Base-by-base conservation (phyloP, 192 early-diverging fungal genomes). In the Geranomyces michiganensis region DNA sequence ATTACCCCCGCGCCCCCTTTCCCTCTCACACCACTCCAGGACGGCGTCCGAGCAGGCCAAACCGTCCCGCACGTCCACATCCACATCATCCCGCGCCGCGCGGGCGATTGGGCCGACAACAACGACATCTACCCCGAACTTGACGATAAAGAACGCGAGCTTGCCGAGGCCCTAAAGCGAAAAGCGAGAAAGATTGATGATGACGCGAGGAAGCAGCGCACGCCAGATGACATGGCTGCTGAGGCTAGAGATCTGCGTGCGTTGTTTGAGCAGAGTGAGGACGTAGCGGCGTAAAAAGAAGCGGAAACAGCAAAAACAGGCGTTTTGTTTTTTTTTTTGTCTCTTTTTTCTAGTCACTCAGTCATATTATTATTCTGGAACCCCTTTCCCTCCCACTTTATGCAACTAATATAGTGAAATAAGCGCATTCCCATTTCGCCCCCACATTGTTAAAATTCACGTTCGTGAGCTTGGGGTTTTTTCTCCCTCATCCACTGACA, bases 11-110 rank as follows among this genome's bases (percentile, higher is more conserved):
- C 36, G 36, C 36, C 36, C 36, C 36, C 36, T 10, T 41, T 10
- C 36, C 36, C 36, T 10, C 36, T 10, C n/a, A n/a, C n/a, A n/a
- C n/a, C n/a, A 3, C 36, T 1, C 21, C 30, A 73, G 87, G 92
- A 95, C 76, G 91, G 92, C 2, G 77, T 84, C 0, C 74, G 72
- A 24, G 91, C 93, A 7, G 92, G 89, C 6, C 90, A 93, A 76
- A 84, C 94, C 22, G 94, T 98, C 5, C 85, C 91, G 12, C 96
- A 98, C 78, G 90, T 92, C 9, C 96, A 98, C 67, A 76, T 96
- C 30, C 96, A 98, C 77, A 69, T 98, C 29, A 93, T 98, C 46
- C 95, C 96, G 44, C 85, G 96, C 12, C 80, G 76, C 36, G 70
- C 76, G 19, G 91, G 91, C 29, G 94, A 98, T 71, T 95, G 84